Conservation (phyloP, 225 moss, liverwort and hornwort species). For the Antitrichia curtipendula region DNA sequence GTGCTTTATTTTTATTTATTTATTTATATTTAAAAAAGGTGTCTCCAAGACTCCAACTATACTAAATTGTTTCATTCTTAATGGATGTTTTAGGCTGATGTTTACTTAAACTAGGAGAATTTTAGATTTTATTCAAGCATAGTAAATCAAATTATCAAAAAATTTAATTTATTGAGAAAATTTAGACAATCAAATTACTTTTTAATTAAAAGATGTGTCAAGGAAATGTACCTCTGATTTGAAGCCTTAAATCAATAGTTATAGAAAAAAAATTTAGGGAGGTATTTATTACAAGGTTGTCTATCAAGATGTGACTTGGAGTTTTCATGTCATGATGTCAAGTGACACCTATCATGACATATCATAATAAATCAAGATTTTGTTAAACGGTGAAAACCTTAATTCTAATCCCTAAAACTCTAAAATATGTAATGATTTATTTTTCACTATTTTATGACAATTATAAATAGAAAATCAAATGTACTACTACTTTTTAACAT, state of each 20-base stretch:
- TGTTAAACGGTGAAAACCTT: no score
- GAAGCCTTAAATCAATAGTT: background rate
- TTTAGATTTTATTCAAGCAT: background rate
- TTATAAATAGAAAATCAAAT: no score
- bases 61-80: background rate
- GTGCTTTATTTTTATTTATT: background rate
- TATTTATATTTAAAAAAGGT: background rate
- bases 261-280: no score
- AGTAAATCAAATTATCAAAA: background rate
- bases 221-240: background rate
- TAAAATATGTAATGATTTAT: no score
- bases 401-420: no score
- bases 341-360: no score
- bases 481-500: no score
- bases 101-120: background rate
- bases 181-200: background rate
- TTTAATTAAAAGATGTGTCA: accelerated
- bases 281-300: no score
- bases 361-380: no score
- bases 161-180: background rate
- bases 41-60: background rate
- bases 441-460: no score
- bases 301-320: no score
- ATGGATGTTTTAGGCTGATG: background rate
- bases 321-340: no score